phyloP scores from a whole-genome alignment of 306 rosid species.

The Medicago ruthenica region DNA sequence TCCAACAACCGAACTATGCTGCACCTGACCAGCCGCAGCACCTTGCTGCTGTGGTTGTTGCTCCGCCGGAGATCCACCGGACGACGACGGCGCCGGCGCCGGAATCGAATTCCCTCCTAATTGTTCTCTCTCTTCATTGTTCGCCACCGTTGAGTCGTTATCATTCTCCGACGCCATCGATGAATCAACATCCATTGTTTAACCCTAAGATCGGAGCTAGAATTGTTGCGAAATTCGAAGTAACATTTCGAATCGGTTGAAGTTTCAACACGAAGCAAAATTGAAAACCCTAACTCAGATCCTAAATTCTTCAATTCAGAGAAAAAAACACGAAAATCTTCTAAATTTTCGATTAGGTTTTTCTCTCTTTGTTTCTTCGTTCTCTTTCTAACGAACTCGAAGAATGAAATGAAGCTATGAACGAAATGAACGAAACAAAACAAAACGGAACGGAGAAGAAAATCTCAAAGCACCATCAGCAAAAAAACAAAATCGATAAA shows the following conservation, averaged over 20 bases:
- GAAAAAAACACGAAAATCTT: constrained; percentile 42
- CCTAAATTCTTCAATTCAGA: constrained; percentile 51
- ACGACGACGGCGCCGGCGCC: constrained; percentile 36
- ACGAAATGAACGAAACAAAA: constrained; percentile 25
- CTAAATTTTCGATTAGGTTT: constrained; percentile 41
- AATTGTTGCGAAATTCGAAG: constrained; percentile 57
- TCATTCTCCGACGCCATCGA: constrained; percentile 83
- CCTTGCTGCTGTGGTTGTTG: constrained; percentile 55
- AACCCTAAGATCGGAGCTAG: constrained; percentile 72
- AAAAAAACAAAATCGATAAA: constrained; percentile 25
- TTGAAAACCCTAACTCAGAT: constrained; percentile 85
- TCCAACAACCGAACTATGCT: constrained; percentile 79
- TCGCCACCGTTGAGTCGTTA: constrained; percentile 76
- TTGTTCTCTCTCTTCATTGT: constrained; percentile 72
- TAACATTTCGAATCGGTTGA: constrained; percentile 55
- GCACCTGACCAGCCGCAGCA: constrained; percentile 56
- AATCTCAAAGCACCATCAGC: constrained; percentile 29
- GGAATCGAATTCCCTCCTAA: constrained; percentile 47
- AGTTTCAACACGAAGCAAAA: constrained; percentile 19
- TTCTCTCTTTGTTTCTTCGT: background rate
- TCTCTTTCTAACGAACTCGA: constrained; percentile 34
- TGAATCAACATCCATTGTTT: constrained; percentile 89
- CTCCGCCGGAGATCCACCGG: constrained; percentile 60
- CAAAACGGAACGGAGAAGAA: constrained; percentile 60
- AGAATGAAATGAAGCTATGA: constrained; percentile 37